phyloP scores from a whole-genome alignment of 2,329 filamentous ascomycete genomes.

The Chrysosporium keratinophilum region DNA sequence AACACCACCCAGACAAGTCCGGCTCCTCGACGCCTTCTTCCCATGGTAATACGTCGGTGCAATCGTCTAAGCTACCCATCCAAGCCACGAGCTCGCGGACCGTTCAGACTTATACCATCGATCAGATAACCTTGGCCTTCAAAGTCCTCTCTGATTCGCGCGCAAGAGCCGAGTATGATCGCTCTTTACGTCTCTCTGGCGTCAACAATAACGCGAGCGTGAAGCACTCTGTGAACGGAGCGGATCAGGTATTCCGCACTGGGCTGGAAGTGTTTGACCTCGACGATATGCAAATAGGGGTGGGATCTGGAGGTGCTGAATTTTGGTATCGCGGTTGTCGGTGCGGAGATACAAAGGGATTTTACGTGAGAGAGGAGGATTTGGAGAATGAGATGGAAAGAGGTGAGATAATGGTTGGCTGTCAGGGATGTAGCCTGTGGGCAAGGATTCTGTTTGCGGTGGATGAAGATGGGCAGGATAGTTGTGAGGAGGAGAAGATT shows the following conservation, averaged over 20 bases:
- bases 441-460: constrained; percentile 51
- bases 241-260: constrained; percentile 32
- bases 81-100: not conserved
- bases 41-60: not conserved
- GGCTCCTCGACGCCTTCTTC: constrained; percentile 4
- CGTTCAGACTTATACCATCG: constrained; percentile 36
- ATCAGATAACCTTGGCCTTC: constrained; percentile 51
- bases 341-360: constrained; percentile 49
- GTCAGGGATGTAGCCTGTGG: constrained; percentile 54
- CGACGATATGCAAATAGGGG: constrained; percentile 41
- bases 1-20: constrained; percentile 47
- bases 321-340: constrained; percentile 47
- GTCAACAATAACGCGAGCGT: constrained; percentile 24
- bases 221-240: constrained; percentile 16
- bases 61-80: not conserved
- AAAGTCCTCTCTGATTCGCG: constrained; percentile 40
- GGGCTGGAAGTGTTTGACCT: constrained; percentile 50
- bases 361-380: constrained; percentile 45
- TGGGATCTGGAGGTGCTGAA: constrained; percentile 24
- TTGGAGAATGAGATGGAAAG: constrained; percentile 41
- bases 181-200: constrained; percentile 27
- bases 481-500: not conserved
- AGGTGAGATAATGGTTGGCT: constrained; percentile 50
- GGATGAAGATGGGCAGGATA: constrained; percentile 25
- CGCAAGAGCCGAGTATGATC: constrained; percentile 42